A percentile compares a stretch with the other conserved stretches of the same genome.
These are phyloP conservation scores for Saraca asoca DNA, from an alignment of 331 rosid genomes.

Conservation along the genomic window DNA sequence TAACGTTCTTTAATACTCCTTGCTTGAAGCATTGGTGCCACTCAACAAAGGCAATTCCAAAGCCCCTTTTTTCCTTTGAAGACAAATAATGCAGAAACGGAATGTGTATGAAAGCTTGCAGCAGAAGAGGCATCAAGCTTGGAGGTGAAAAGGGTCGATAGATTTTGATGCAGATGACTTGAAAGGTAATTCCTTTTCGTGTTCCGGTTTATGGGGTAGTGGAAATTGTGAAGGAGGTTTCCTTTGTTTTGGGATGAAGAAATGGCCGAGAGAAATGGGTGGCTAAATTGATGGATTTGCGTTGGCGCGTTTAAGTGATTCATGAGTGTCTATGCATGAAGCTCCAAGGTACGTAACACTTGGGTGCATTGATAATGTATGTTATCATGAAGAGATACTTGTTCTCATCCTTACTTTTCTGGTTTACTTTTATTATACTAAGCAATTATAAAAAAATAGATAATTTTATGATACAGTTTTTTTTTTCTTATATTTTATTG, in stretches of 20 bases:
- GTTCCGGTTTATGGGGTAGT: slow-evolving; percentile 41
- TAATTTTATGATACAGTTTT: no score
- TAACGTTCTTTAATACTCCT: not conserved
- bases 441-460: no score
- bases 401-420: no score
- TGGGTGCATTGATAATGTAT: no score
- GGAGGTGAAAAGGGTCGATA: slow-evolving; percentile 5
- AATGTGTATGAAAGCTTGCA: not conserved
- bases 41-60: not conserved
- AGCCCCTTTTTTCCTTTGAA: not conserved
- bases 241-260: slow-evolving; percentile 53
- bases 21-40: not conserved
- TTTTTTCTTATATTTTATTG: no score
- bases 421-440: no score
- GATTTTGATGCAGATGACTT: slow-evolving; percentile 1
- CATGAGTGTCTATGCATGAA: not conserved
- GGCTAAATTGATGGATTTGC: slow-evolving; percentile 56
- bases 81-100: not conserved
- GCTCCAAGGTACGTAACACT: slow-evolving; percentile 1
- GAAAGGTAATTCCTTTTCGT: slow-evolving; percentile 8
- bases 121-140: slow-evolving; percentile 18
- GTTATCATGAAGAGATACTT: no score
- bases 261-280: slow-evolving; percentile 64
- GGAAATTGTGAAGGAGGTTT: slow-evolving; percentile 31
- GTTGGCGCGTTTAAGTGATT: slow-evolving; percentile 18